Base-by-base conservation (phyloP, 225 moss, liverwort and hornwort genomes). In the Pseudoscleropodium purum region DNA sequence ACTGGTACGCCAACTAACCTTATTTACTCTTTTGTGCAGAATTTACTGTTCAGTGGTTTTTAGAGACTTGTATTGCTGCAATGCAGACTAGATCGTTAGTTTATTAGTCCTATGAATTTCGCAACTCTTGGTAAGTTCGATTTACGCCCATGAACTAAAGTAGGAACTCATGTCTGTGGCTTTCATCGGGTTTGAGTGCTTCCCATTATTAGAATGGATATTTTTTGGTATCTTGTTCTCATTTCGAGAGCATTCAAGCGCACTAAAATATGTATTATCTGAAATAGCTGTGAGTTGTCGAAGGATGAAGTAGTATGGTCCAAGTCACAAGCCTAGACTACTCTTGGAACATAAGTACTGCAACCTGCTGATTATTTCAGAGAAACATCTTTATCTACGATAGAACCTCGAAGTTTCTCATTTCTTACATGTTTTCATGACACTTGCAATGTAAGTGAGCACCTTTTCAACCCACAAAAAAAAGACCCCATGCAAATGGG, bases 1-100 rank as follows among this genome's bases (percentile, higher is more conserved):
- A 83, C 86, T 99, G 96, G 98, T 98, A 92, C 83, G 90, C 75
- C 59, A 45, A 63, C 73, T 39, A 64, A 57, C 49, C 75, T 77
- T 63, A 18, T 75, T 33, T 34, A 30, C 81, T 73, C 56, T 41
- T n/a, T 20, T 49, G 20, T 85, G 60, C 37, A 43, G 36, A 65
- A 31, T 67, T 16, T 43, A 29, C 59, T 41, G 9, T 67, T 37
- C 15, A 29, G 11, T 37, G 25, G 11, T 70, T 36, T 82, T 31
- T 10, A 68, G 67, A 20, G 64, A 11, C 33, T 88, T 34, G 33
- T 39, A 84, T 64, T 84, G 13, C 43, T 84, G 76, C 68, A 59
- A 75, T 84, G 84, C 60, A 70, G 75, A 75, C 83, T 30, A 56
- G 52, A 20, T 15, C 10, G 18, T 54, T 56, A 52, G 39, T 84